phyloP scores from a whole-genome alignment of 495 filamentous ascomycete species.

The Penicillium verhagenii region DNA sequence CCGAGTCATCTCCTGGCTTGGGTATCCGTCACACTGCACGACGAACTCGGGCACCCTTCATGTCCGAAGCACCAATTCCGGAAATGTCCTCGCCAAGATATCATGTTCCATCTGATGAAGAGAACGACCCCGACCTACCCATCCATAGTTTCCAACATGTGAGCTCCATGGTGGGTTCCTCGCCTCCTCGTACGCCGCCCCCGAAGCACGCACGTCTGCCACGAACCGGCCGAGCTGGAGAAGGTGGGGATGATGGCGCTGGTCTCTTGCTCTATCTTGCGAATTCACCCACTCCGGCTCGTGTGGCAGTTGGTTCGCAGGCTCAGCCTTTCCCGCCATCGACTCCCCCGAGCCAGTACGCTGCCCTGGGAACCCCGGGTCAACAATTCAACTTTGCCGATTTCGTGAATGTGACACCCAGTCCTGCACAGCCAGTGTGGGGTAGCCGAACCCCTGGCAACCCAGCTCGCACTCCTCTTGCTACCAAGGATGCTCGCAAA shows the following conservation, averaged over 20 bases:
- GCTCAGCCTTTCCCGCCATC: conserved; percentile 66
- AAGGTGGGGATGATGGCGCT: conserved; percentile 74
- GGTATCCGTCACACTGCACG: conserved; percentile 27
- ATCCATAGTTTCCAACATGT: conserved; percentile 67
- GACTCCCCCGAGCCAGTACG: conserved; percentile 79
- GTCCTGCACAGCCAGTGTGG: conserved; percentile 84
- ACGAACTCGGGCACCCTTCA: conserved; percentile 66
- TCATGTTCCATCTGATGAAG: conserved; percentile 64
- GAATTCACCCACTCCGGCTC: conserved; percentile 84
- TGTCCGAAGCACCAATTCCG: conserved; percentile 67
- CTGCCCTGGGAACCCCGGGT: conserved; percentile 59
- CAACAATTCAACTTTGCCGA: conserved; percentile 91
- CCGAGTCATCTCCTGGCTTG: conserved; percentile 76
- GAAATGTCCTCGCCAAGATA: conserved; percentile 61
- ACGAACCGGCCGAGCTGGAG: conserved; percentile 41
- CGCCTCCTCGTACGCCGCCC: conserved; percentile 77
- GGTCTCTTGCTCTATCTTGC: conserved; percentile 90
- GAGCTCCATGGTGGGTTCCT: conserved; percentile 60
- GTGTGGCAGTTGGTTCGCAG: conserved; percentile 36
- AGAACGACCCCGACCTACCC: conserved; percentile 70
- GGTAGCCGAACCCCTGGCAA: conserved; percentile 57
- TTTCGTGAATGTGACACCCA: conserved; percentile 95
- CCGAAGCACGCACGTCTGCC: conserved; percentile 59
- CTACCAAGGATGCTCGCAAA: conserved; percentile 55
- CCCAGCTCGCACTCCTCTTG: conserved; percentile 58